phyloP scores from a whole-genome alignment of 2,329 filamentous ascomycete species.

The Botryotinia narcissicola region DNA sequence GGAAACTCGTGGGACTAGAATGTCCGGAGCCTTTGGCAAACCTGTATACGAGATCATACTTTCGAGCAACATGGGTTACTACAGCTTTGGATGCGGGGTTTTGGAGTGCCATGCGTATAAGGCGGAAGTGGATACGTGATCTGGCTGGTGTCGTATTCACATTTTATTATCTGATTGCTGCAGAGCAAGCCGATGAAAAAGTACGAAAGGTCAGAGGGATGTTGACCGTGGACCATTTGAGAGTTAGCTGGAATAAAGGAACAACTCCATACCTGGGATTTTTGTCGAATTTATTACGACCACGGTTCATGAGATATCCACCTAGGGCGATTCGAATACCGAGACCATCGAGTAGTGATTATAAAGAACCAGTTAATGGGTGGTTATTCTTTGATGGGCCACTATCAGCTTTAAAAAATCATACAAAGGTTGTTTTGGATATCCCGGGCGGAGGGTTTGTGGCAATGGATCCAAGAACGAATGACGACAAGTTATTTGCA shows the following conservation, averaged over 20 bases:
- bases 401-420: conserved; percentile 69
- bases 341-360: conserved; percentile 74
- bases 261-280: conserved; percentile 81
- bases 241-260: conserved; percentile 93
- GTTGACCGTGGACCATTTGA: conserved; percentile 85
- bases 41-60: conserved; percentile 89
- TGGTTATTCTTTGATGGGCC: conserved; percentile 97
- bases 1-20: conserved; percentile 85
- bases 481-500: conserved; percentile 88
- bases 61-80: conserved; percentile 93
- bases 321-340: conserved; percentile 83
- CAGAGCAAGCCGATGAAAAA: conserved; percentile 94
- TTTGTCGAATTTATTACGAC: conserved; percentile 69
- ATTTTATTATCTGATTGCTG: conserved; percentile 85
- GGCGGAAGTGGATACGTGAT: conserved; percentile 75
- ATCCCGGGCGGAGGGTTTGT: conserved; percentile 94
- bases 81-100: conserved; percentile 95
- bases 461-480: conserved; percentile 91
- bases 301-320: conserved; percentile 75
- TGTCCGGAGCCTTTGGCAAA: conserved; percentile 92
- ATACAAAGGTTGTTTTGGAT: conserved; percentile 79
- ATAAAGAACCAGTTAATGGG: conserved; percentile 75
- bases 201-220: conserved; percentile 84
- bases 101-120: conserved; percentile 96
- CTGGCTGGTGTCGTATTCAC: conserved; percentile 81